Conservation (phyloP, 345 rosid genomes). For the Pelargonium nanum region DNA sequence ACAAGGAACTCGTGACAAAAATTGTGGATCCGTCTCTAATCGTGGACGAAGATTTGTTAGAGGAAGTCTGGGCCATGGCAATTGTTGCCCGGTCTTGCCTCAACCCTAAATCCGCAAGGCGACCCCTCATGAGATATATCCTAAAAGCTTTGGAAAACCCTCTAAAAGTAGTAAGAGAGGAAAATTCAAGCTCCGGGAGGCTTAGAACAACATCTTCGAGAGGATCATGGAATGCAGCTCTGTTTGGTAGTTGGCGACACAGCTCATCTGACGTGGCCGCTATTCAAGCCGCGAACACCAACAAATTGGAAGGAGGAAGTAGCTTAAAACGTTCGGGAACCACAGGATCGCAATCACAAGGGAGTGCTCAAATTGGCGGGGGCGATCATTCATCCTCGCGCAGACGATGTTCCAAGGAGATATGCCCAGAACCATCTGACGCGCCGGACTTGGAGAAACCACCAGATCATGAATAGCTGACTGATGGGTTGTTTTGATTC, state of each 20-base stretch:
- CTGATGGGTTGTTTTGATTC: constrained; percentile 33
- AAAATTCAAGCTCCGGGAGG: constrained; percentile 54
- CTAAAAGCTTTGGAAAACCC: constrained; percentile 94
- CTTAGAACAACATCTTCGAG: constrained; percentile 79
- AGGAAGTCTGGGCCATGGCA: constrained; percentile 99
- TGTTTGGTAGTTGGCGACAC: constrained; percentile 95
- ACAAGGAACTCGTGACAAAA: constrained; percentile 84
- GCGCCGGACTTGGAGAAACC: constrained; percentile 44
- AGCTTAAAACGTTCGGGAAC: constrained; percentile 65
- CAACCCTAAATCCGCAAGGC: constrained; percentile 79
- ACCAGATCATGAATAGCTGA: constrained; percentile 29
- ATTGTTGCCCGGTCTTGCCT: constrained; percentile 91
- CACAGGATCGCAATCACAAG: constrained; percentile 72
- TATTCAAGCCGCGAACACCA: constrained; percentile 26
- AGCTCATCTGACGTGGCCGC: constrained; percentile 66
- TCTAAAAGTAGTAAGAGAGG: constrained; percentile 88
- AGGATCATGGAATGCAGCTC: constrained; percentile 87
- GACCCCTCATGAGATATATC: constrained; percentile 89
- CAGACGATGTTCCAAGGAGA: constrained; percentile 73
- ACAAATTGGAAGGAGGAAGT: constrained; percentile 33
- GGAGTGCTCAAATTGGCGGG: constrained; percentile 51
- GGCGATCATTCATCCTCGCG: constrained; percentile 70
- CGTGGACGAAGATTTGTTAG: constrained; percentile 84
- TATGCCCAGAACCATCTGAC: constrained; percentile 67
- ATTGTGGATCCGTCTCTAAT: constrained; percentile 81